Conservation (phyloP, 73 alveolate species). For the Tetrahymena thermophila region DNA sequence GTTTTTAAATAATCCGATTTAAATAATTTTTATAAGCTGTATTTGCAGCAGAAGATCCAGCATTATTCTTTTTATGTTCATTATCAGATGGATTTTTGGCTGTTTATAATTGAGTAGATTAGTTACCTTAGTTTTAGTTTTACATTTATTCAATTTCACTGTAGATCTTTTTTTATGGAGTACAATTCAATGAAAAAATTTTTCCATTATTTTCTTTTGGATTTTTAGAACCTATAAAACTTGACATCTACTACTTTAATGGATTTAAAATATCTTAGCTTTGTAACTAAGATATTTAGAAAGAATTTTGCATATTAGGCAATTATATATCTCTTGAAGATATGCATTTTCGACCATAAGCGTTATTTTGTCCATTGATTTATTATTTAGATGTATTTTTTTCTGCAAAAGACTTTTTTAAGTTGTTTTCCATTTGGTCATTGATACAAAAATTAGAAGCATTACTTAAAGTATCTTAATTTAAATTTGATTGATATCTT, state of each 20-base stretch:
- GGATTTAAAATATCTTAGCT: background rate
- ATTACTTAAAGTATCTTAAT: no score
- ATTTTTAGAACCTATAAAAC: background rate
- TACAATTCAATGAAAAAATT: background rate
- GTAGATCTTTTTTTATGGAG: background rate
- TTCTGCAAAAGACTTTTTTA: background rate
- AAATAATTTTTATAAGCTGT: background rate
- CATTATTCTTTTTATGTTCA: background rate
- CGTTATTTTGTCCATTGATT: background rate
- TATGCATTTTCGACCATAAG: background rate
- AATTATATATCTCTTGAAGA: background rate
- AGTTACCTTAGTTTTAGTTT: background rate
- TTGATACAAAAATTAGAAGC: background rate
- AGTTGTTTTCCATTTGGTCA: background rate
- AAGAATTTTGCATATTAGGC: background rate
- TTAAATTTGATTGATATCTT: background rate
- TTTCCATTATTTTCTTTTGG: background rate
- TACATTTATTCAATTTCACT: background rate
- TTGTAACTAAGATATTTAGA: background rate
- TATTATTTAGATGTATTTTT: background rate
- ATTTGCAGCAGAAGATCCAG: background rate
- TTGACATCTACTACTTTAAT: background rate
- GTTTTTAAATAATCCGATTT: background rate
- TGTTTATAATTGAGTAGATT: background rate
- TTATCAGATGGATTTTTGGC: background rate